phyloP scores from a whole-genome alignment of 306 rosid species.

The Arachis hypogaea region DNA sequence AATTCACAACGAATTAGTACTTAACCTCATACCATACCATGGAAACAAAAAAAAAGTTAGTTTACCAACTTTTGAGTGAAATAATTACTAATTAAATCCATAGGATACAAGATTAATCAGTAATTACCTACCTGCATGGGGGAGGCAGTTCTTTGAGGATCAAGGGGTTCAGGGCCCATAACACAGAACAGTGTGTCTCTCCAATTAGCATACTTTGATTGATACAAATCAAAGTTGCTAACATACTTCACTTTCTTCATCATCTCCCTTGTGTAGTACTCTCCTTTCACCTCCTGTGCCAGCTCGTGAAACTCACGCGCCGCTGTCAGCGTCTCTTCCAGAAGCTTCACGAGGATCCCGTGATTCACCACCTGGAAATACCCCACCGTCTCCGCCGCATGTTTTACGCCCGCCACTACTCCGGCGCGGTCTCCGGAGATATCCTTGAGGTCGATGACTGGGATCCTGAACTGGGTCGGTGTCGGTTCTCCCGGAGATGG shows the following conservation, averaged over 20 bases:
- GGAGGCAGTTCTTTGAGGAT: slow-evolving; percentile 23
- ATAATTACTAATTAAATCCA: too few species aligned
- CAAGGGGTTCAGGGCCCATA: slow-evolving; percentile 38
- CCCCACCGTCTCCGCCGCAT: slow-evolving; percentile 29
- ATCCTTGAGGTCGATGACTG: slow-evolving; percentile 35
- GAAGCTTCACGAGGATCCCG: neutral
- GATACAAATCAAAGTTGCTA: slow-evolving; percentile 49
- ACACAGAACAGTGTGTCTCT: slow-evolving; percentile 43
- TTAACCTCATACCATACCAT: too few species aligned
- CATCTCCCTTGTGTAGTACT: slow-evolving; percentile 40
- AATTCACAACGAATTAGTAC: too few species aligned
- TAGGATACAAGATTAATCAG: too few species aligned
- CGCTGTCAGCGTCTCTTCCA: slow-evolving; percentile 23
- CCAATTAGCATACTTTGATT: slow-evolving; percentile 42
- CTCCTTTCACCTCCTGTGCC: slow-evolving; percentile 9
- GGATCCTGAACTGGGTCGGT: slow-evolving; percentile 24
- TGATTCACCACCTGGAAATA: slow-evolving; percentile 35
- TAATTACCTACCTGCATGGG: neutral
- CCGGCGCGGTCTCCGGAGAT: neutral
- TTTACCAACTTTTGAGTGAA: too few species aligned
- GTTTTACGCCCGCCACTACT: slow-evolving; percentile 28
- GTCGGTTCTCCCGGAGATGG: neutral
- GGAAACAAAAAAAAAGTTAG: too few species aligned
- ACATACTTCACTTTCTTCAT: slow-evolving; percentile 34
- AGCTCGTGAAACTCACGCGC: slow-evolving; percentile 11